Evolutionary conservation across 208 protist species (phyloP).

Genomic region (Phytomonas francai): DNA sequence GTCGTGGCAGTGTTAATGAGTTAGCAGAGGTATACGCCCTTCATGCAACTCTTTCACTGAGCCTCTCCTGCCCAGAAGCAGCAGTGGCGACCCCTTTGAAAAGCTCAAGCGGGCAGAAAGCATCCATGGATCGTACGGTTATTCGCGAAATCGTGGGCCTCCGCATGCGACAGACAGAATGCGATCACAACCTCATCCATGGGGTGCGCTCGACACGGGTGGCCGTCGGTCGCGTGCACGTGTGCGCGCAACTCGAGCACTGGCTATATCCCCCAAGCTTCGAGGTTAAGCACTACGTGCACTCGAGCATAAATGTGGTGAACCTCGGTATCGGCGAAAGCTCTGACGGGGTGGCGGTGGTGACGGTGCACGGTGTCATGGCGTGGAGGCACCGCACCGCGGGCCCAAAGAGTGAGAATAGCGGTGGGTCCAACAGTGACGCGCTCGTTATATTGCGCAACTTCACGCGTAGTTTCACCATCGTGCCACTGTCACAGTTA

Average conservation of each 20-base stretch:
- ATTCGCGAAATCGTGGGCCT: constrained; percentile 74
- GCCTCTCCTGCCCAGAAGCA: constrained; percentile 48
- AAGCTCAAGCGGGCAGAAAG: constrained; percentile 20
- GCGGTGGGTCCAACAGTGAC: constrained; percentile 15
- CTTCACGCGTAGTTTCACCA: constrained; percentile 57
- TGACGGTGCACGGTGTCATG: constrained; percentile 81
- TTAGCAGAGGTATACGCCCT: constrained; percentile 44
- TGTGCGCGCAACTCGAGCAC: constrained; percentile 75
- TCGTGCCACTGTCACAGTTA: constrained; percentile 13
- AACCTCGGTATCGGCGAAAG: constrained; percentile 68
- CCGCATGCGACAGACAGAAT: constrained; percentile 70
- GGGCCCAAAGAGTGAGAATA: constrained; percentile 16
- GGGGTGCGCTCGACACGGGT: constrained; percentile 54
- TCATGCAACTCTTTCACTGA: constrained; percentile 52
- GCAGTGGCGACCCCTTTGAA: constrained; percentile 42
- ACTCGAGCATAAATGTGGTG: constrained; percentile 47
- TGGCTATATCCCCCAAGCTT: constrained; percentile 78
- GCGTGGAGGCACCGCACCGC: constrained; percentile 48
- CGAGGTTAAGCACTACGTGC: constrained; percentile 51
- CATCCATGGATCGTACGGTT: constrained; percentile 34
- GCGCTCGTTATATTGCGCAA: constrained; percentile 62
- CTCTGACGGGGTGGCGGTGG: constrained; percentile 27
- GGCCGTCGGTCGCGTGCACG: constrained; percentile 65
- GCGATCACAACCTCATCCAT: constrained; percentile 75
- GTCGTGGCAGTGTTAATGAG: not conserved